These are phyloP conservation scores for Pugionium cornutum DNA, from an alignment of 345 rosid species.

Conservation along the genomic window DNA sequence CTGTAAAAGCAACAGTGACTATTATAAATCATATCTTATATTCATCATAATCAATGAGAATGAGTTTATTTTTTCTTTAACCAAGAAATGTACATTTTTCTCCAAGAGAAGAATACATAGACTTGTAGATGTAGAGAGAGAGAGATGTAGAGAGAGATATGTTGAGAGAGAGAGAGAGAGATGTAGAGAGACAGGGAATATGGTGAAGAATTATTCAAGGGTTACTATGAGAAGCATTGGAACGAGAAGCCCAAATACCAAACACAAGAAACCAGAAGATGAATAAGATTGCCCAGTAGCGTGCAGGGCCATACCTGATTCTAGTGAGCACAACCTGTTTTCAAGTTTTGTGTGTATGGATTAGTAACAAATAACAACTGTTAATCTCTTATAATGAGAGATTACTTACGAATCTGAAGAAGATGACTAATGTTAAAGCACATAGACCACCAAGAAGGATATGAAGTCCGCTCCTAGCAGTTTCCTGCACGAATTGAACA, in stretches of 20 bases:
- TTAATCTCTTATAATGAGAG: no score
- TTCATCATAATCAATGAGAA: no score
- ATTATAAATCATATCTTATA: no score
- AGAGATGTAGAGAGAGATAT: no score
- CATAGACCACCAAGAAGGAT: constrained; percentile 87
- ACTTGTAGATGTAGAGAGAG: no score
- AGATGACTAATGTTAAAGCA: constrained; percentile 80
- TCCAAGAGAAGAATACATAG: no score
- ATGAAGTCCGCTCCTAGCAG: constrained; percentile 87
- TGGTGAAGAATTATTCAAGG: constrained; percentile 1
- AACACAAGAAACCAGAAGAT: constrained; percentile 97
- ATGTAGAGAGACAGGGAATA: not conserved
- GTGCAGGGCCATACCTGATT: constrained; percentile 91
- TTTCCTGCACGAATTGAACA: constrained; percentile 54
- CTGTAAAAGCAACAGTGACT: no score
- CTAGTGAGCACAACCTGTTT: constrained; percentile 82
- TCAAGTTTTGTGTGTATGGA: not conserved
- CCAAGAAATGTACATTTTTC: no score
- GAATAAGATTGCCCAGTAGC: constrained; percentile 90
- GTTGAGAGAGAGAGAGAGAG: not conserved
- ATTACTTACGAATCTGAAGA: constrained; percentile 85
- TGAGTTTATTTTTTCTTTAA: no score
- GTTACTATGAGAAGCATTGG: constrained; percentile 25
- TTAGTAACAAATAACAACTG: no score
- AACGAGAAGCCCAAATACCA: constrained; percentile 85